Percentiles rank a stretch among this genome's conserved stretches.
Evolutionary conservation across 2,329 filamentous ascomycete genomes (phyloP).

Genomic region (Colletotrichum cereale): DNA sequence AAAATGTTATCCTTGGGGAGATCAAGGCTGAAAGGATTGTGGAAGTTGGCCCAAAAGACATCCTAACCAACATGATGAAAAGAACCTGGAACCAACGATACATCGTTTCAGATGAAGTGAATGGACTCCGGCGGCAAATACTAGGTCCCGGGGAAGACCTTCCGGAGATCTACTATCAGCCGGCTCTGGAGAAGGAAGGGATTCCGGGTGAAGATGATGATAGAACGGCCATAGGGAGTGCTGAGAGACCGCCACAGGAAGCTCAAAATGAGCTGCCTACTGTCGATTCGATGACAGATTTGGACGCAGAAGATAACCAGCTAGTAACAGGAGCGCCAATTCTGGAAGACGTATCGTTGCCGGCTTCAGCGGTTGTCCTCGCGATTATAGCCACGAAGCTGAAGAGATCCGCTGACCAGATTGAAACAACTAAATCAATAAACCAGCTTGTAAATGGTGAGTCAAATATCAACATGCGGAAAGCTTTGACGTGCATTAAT

Average conservation of each 20-base stretch:
- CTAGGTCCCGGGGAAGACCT: conserved; percentile 97
- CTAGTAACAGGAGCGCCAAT: too few species aligned
- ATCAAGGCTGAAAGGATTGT: conserved; percentile 97
- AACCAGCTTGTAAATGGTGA: not conserved
- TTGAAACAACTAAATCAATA: not conserved
- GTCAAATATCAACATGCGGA: too few species aligned
- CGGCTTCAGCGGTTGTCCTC: too few species aligned
- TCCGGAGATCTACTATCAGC: not conserved
- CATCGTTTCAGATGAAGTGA: conserved; percentile 96
- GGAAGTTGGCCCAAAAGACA: conserved; percentile 96
- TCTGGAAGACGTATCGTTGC: too few species aligned
- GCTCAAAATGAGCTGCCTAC: too few species aligned
- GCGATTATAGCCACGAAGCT: too few species aligned
- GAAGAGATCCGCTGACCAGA: too few species aligned
- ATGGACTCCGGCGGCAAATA: conserved; percentile 95
- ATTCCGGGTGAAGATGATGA: not conserved
- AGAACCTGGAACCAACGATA: conserved; percentile 95
- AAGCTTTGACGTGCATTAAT: not conserved
- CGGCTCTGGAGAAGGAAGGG: not conserved
- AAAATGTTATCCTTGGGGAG: conserved; percentile 98
- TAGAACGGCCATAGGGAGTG: not conserved
- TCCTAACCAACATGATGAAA: conserved; percentile 96
- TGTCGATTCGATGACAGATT: too few species aligned
- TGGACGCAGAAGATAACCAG: too few species aligned
- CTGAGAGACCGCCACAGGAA: not conserved